Evolutionary conservation across 2,329 filamentous ascomycete species (phyloP).

Genomic region (Hymenoscyphus fraxineus): DNA sequence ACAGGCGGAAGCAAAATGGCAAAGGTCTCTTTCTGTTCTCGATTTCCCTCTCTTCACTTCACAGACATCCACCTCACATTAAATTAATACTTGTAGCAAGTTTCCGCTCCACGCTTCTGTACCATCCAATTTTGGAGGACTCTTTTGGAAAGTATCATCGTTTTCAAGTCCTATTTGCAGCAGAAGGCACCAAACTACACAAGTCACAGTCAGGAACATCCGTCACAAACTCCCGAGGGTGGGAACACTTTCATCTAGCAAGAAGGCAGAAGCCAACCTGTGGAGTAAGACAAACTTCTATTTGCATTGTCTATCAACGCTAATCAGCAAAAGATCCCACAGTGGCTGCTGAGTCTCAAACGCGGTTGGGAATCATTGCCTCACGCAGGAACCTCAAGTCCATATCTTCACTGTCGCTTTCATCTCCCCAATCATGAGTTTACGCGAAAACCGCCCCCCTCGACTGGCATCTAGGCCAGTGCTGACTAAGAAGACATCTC

Average conservation of each 20-base stretch:
- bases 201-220: neutral
- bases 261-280: neutral
- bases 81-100: slow-evolving; percentile 16
- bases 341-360: neutral
- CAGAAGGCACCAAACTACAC: neutral
- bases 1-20: neutral
- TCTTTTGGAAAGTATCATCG: slow-evolving; percentile 11
- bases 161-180: slow-evolving; percentile 3
- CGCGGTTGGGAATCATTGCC: neutral
- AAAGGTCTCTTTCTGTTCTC: neutral
- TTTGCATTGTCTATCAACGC: neutral
- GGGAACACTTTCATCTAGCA: neutral
- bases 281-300: neutral
- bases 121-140: slow-evolving; percentile 18
- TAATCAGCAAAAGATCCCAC: neutral
- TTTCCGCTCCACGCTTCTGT: slow-evolving; percentile 10
- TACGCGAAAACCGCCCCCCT: slow-evolving; percentile 6
- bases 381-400: neutral
- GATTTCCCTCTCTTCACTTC: neutral
- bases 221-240: neutral
- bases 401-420: neutral
- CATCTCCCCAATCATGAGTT: slow-evolving; percentile 1
- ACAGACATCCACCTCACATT: slow-evolving; percentile 15
- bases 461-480: slow-evolving; percentile 1
- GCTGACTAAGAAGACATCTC: slow-evolving; percentile 6